Base-by-base conservation (phyloP, 352 stramenopile species). In the Phytophthora niederhauseri region DNA sequence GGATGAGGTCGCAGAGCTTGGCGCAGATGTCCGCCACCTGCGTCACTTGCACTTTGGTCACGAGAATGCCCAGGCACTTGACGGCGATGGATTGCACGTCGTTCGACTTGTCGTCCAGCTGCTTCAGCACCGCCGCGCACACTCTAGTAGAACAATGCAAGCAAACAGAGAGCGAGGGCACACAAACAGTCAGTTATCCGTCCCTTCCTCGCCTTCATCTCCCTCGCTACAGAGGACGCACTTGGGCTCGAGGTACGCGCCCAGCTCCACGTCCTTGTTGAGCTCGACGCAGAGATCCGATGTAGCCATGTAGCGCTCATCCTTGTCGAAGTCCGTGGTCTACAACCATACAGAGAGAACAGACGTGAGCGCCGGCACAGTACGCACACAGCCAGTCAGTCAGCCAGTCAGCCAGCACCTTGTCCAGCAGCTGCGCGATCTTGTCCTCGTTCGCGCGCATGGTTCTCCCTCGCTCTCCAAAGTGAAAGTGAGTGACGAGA, bases 301-400 rank as follows among this genome's bases (percentile, higher is more conserved):
- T 19, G 97, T 99, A 34, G 98, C 98, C 98, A 99, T 99, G 84
- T 99, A 99, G 26, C 98, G 96, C 82, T 99, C 97, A 92, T 99
- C 98, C 77, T 99, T 99, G 87, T 98, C 93, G 66, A 93, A 97
- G 61, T 95, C 85, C 45, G 83, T 93, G 19, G 87, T 94, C 87
- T 94, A 45, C n/a, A 20, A 4, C 50, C 9, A 55, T 22, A 68
- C 15, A 50, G 3, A 12, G 41, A 49, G 41, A 19, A 45, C 30
- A n/a, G 15, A 56, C 11, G 20, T 64, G 14, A 72, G 30, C 38
- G 57, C 15, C 20, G 55, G 49, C 12, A 34, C 26, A 59, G 14
- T 45, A 45, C 12, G 11, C 9, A 30, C 24, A 65, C 20, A 52
- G 34, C 8, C 4, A 56, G 12, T 31, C 36, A 45, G 12, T 7